phyloP scores from a whole-genome alignment of 176 grass and related monocot genomes.

The Musa acuminata region DNA sequence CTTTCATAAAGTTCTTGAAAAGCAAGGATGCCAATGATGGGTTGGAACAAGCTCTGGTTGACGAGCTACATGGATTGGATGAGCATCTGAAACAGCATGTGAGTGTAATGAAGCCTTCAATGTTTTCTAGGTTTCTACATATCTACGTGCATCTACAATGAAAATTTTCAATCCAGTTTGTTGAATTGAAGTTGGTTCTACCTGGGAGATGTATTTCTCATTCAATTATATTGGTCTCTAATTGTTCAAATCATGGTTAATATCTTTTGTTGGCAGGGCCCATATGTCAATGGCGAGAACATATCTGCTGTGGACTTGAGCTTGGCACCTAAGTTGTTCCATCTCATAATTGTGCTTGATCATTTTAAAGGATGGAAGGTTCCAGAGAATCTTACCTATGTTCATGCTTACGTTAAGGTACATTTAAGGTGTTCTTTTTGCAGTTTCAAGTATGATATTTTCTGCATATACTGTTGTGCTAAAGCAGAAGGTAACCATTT shows the following conservation, averaged over 20 bases:
- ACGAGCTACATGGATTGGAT: slow-evolving; percentile 3
- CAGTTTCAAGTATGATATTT: no score
- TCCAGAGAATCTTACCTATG: slow-evolving; percentile 9
- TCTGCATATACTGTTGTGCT: no score
- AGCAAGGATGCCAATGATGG: slow-evolving; percentile 16
- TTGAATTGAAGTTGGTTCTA: not conserved
- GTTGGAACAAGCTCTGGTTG: slow-evolving; percentile 4
- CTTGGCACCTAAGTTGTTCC: slow-evolving; percentile 28
- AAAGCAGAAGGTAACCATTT: no score
- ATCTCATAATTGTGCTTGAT: slow-evolving; percentile 11
- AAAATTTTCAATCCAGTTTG: not conserved
- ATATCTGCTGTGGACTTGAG: slow-evolving; percentile 25
- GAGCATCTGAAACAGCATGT: slow-evolving; percentile 10
- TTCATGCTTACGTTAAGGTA: slow-evolving; percentile 26
- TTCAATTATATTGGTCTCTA: not conserved
- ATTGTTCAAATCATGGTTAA: not conserved
- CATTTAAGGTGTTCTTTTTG: no score
- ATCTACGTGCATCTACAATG: no score
- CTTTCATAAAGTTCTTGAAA: slow-evolving; percentile 18
- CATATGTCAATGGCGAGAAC: slow-evolving; percentile 15
- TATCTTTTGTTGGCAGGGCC: slow-evolving; percentile 4
- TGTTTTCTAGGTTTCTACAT: no score
- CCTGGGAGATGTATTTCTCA: not conserved
- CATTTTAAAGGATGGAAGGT: slow-evolving; percentile 27
- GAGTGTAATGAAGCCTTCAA: no score